These are phyloP conservation scores for Zygoascus flipseniorum DNA, from an alignment of 805 yeast species.

Conservation along the genomic window DNA sequence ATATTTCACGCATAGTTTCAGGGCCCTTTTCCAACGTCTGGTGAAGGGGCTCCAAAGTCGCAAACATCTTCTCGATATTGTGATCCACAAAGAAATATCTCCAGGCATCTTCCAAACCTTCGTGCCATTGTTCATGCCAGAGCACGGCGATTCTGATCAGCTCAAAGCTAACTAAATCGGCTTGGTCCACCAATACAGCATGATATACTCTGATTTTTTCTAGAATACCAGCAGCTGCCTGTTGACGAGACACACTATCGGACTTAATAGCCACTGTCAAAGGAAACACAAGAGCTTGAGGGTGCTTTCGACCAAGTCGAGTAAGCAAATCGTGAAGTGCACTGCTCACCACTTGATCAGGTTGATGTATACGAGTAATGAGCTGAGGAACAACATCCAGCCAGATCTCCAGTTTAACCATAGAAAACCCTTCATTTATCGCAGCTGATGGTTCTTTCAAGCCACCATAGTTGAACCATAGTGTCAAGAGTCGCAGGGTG, in stretches of 20 bases:
- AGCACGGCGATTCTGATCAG: constrained; percentile 88
- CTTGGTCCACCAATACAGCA: constrained; percentile 76
- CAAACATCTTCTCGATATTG: constrained; percentile 89
- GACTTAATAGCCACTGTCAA: constrained; percentile 93
- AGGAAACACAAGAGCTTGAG: constrained; percentile 94
- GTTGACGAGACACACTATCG: constrained; percentile 79
- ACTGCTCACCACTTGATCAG: constrained; percentile 73
- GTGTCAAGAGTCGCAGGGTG: constrained; percentile 75
- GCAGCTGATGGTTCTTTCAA: constrained; percentile 84
- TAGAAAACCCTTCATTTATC: constrained; percentile 78
- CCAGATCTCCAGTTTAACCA: constrained; percentile 91
- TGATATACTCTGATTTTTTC: constrained; percentile 90
- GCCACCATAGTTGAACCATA: constrained; percentile 97
- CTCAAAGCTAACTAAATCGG: constrained; percentile 89
- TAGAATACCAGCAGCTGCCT: constrained; percentile 84
- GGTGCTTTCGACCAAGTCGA: constrained; percentile 89
- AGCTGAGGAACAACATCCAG: constrained; percentile 90
- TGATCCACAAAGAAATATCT: constrained; percentile 89
- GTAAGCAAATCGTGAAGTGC: constrained; percentile 72
- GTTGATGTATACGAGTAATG: constrained; percentile 94
- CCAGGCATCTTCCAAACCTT: constrained; percentile 94
- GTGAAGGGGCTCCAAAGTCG: constrained; percentile 83
- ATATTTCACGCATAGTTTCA: constrained; percentile 83
- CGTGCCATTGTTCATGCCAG: constrained; percentile 98
- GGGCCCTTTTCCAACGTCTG: constrained; percentile 75